Evolutionary conservation across 192 early-diverging fungal genomes (phyloP).

Genomic region (Anaeromyces robustus): DNA sequence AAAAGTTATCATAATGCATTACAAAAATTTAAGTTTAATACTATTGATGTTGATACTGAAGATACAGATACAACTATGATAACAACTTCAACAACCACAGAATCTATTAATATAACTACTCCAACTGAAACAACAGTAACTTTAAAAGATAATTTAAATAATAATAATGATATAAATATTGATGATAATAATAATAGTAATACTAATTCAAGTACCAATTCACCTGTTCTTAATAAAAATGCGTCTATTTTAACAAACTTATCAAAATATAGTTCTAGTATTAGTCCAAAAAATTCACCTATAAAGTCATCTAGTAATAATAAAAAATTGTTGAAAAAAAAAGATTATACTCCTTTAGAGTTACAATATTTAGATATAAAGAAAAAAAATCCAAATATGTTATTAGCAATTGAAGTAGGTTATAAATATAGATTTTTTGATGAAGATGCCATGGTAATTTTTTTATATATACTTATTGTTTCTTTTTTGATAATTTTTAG

Average conservation of each 20-base stretch:
- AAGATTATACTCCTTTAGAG: constrained; percentile 68
- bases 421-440: constrained; percentile 89
- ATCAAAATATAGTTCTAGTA: neutral
- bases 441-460: constrained; percentile 60
- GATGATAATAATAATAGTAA: neutral
- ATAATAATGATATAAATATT: no score
- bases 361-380: constrained; percentile 64
- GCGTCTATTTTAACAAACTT: no score
- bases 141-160: no score
- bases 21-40: neutral
- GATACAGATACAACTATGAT: no score
- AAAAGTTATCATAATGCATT: neutral
- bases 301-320: neutral
- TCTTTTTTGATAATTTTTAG: no score
- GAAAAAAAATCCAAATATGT: constrained; percentile 42
- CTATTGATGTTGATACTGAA: no score
- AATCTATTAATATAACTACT: no score
- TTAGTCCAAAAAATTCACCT: neutral
- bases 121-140: no score
- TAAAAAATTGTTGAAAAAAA: constrained; percentile 9
- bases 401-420: constrained; percentile 83
- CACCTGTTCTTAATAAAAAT: no score
- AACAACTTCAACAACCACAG: no score
- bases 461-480: no score
- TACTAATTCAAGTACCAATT: no score